A percentile compares a stretch with the other conserved stretches of the same genome.
phyloP scores from a whole-genome alignment of 176 grass and related monocot species.

The Triticum turgidum region DNA sequence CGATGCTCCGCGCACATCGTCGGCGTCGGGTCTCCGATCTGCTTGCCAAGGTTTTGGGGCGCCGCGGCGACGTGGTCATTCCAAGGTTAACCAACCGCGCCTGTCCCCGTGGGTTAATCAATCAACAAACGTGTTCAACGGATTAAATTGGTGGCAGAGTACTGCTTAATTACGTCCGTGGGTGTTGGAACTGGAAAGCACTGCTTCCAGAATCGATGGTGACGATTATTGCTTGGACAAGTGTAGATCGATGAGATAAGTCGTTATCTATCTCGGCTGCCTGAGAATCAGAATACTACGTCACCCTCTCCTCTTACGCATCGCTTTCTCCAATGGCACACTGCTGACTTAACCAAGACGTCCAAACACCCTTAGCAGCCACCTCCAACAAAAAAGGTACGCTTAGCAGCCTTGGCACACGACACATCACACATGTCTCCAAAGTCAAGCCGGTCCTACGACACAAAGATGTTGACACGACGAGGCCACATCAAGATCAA shows the following conservation, averaged over 20 bases:
- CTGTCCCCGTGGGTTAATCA: neutral
- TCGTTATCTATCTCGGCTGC: neutral
- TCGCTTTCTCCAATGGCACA: neutral
- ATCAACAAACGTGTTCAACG: neutral
- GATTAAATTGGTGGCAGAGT: neutral
- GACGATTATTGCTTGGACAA: neutral
- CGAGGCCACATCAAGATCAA: neutral
- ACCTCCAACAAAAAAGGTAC: no score
- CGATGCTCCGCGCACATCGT: neutral
- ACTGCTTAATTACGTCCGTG: neutral
- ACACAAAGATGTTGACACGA: neutral
- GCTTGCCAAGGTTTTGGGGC: neutral
- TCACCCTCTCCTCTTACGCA: neutral
- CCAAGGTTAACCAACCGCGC: neutral
- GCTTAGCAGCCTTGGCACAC: neutral
- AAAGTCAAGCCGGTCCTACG: neutral
- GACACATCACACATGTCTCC: neutral
- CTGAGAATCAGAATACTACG: neutral
- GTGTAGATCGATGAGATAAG: neutral
- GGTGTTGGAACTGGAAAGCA: neutral
- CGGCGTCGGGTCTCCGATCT: neutral
- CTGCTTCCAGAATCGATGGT: neutral
- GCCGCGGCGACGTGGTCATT: neutral
- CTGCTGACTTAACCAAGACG: neutral
- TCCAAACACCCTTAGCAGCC: constrained; percentile 19